phyloP scores from a whole-genome alignment of 768 basidiomycete genomes.

The Psilocybe cyanescens region DNA sequence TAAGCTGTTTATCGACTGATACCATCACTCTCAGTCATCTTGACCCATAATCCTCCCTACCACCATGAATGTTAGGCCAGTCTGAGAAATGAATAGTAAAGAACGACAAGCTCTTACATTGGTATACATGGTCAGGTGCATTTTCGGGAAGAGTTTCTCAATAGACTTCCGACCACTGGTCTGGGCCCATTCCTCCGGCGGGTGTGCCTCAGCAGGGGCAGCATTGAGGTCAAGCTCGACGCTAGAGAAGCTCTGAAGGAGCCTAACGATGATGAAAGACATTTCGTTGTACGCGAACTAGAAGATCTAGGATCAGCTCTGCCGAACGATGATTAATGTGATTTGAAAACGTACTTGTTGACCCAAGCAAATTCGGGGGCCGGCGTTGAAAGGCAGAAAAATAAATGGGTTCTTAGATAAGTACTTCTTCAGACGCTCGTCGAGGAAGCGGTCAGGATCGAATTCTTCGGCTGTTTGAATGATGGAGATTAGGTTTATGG shows the following conservation, averaged over 20 bases:
- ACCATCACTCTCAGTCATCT: conserved; percentile 40
- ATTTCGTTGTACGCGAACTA: conserved; percentile 65
- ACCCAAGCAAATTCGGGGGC: conserved; percentile 62
- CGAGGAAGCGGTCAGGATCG: conserved; percentile 75
- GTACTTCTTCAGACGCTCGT: conserved; percentile 63
- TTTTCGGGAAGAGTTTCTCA: conserved; percentile 56
- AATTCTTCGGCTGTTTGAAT: conserved; percentile 56
- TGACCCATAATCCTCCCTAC: conserved; percentile 61
- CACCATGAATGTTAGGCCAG: background rate
- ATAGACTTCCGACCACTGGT: conserved; percentile 49
- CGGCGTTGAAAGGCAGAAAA: conserved; percentile 70
- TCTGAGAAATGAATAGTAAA: background rate
- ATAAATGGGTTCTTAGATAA: conserved; percentile 68
- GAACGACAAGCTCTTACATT: conserved; percentile 32
- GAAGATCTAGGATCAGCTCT: background rate
- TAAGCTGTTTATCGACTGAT: background rate
- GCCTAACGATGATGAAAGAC: conserved; percentile 65
- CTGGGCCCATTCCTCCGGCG: conserved; percentile 50
- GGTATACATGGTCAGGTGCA: conserved; percentile 58
- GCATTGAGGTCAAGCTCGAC: conserved; percentile 51
- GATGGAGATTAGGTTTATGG: background rate
- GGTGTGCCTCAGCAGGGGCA: conserved; percentile 45
- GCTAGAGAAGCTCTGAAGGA: conserved; percentile 61
- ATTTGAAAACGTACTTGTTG: conserved; percentile 46
- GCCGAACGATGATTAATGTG: background rate